Evolutionary conservation across 768 basidiomycete species (phyloP).

Genomic region (Mycena olivaceomarginata): DNA sequence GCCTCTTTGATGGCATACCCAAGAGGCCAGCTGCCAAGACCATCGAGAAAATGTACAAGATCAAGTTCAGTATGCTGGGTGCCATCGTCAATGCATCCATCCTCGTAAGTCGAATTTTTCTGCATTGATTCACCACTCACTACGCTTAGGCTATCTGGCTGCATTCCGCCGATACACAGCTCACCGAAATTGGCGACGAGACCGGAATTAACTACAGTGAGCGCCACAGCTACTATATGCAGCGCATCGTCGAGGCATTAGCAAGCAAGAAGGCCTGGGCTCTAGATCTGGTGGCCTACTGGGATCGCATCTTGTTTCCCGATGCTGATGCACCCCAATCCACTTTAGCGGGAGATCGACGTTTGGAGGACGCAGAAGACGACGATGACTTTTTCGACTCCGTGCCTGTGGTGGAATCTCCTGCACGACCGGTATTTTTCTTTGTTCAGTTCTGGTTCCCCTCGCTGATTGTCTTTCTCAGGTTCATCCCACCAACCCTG

Average conservation of each 20-base stretch:
- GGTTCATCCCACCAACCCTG: no score
- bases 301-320: conserved; percentile 22
- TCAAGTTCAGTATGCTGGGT: not conserved
- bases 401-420: not conserved
- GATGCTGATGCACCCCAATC: not conserved
- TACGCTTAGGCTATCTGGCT: not conserved
- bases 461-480: no score
- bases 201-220: conserved; percentile 14
- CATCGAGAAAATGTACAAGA: not conserved
- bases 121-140: not conserved
- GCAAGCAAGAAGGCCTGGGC: conserved; percentile 10
- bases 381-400: conserved; percentile 11
- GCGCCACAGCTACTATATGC: conserved; percentile 10
- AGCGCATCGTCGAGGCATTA: conserved; percentile 11
- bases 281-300: not conserved
- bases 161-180: conserved; percentile 14
- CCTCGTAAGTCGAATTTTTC: not conserved
- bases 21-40: conserved; percentile 1
- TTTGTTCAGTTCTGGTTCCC: not conserved
- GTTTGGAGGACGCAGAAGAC: not conserved
- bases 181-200: conserved; percentile 16
- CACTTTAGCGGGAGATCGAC: not conserved
- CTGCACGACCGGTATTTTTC: conserved; percentile 3
- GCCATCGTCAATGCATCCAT: conserved; percentile 9
- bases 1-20: conserved; percentile 9